Percentiles rank a stretch among this genome's conserved stretches.
Evolutionary conservation across 2,329 filamentous ascomycete genomes (phyloP).

Genomic region (Paecilomyces sp.): DNA sequence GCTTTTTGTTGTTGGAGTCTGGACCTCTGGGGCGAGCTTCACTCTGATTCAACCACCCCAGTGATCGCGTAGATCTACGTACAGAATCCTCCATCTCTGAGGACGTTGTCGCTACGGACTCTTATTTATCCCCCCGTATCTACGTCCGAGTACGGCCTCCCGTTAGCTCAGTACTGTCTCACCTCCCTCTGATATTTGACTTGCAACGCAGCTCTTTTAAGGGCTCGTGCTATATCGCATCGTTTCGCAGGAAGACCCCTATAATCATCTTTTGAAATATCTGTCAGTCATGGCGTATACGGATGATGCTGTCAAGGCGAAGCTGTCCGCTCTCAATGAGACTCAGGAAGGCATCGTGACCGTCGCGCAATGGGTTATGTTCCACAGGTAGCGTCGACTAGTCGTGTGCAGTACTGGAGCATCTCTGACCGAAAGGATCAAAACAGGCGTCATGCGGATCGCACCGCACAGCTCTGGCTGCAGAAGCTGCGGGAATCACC

Average conservation of each 20-base stretch:
- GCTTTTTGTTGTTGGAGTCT: slow-evolving; percentile 2
- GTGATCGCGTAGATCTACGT: background rate
- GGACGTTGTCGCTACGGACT: background rate
- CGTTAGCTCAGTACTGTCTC: background rate
- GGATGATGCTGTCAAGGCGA: slow-evolving; percentile 89
- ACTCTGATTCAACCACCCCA: slow-evolving; percentile 2
- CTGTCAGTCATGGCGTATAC: slow-evolving; percentile 72
- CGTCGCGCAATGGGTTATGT: slow-evolving; percentile 99
- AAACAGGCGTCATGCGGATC: slow-evolving; percentile 77
- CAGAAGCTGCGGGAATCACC: slow-evolving; percentile 82
- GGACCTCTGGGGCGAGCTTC: slow-evolving; percentile 2
- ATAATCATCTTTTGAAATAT: background rate
- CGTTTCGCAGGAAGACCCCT: background rate
- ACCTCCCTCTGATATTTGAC: background rate
- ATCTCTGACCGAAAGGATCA: slow-evolving; percentile 9
- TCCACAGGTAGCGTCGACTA: slow-evolving; percentile 65
- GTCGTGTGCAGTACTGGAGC: slow-evolving; percentile 8
- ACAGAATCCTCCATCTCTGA: background rate
- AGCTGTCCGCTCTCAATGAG: slow-evolving; percentile 91
- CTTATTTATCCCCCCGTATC: background rate
- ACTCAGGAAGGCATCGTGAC: slow-evolving; percentile 95
- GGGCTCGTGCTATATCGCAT: background rate
- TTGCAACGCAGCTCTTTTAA: background rate
- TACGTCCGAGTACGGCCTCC: background rate
- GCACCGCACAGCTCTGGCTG: slow-evolving; percentile 87